Conservation (phyloP, 345 rosid genomes). For the Crucihimalaya himalaica region DNA sequence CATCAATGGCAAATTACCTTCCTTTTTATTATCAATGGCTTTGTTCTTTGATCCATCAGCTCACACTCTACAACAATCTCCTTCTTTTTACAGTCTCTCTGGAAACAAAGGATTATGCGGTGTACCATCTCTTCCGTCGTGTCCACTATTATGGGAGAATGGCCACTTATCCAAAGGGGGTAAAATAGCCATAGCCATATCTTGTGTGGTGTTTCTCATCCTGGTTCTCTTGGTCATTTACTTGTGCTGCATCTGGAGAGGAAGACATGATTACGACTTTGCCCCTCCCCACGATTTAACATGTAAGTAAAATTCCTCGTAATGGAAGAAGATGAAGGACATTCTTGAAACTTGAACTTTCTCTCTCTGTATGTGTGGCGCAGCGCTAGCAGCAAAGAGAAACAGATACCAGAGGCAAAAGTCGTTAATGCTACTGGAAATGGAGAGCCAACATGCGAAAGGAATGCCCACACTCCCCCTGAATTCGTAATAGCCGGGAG, state of each 20-base stretch:
- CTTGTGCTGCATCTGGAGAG: slow-evolving; percentile 64
- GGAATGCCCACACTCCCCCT: slow-evolving; percentile 75
- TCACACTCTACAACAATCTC: not conserved
- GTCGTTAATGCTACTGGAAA: slow-evolving; percentile 87
- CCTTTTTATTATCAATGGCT: not conserved
- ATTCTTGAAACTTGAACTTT: slow-evolving; percentile 21
- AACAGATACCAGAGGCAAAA: slow-evolving; percentile 92
- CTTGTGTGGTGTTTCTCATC: slow-evolving; percentile 50
- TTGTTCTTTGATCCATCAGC: slow-evolving; percentile 5
- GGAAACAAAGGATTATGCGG: slow-evolving; percentile 96
- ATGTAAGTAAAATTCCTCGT: slow-evolving; percentile 54
- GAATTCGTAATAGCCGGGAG: slow-evolving; percentile 52
- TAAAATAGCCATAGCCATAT: slow-evolving; percentile 67
- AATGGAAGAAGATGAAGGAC: slow-evolving; percentile 1
- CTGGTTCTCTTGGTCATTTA: slow-evolving; percentile 51
- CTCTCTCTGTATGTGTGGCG: slow-evolving; percentile 24
- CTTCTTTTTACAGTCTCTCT: slow-evolving; percentile 61
- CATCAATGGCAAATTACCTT: slow-evolving; percentile 3
- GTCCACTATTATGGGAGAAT: slow-evolving; percentile 84
- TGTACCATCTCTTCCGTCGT: slow-evolving; percentile 66
- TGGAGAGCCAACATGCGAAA: slow-evolving; percentile 96
- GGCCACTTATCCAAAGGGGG: slow-evolving; percentile 85
- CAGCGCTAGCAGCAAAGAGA: slow-evolving; percentile 90
- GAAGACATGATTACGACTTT: slow-evolving; percentile 83
- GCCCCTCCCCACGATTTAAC: slow-evolving; percentile 88